Base-by-base conservation (phyloP, 192 early-diverging fungal species). In the Entrophospora sp. region DNA sequence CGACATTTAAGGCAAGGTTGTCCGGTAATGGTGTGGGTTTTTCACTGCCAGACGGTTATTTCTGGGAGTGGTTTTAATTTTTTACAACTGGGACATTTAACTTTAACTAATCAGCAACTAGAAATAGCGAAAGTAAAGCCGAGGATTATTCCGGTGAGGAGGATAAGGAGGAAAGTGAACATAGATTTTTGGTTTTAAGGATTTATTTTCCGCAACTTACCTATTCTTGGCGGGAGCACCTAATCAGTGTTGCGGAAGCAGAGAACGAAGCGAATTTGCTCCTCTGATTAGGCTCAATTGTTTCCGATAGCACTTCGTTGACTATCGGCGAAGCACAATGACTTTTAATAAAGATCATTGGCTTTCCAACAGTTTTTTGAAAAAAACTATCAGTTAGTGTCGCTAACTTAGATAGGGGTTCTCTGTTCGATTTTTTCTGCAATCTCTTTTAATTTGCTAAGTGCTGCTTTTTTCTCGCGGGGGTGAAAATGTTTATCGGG, bases 211-310 rank as follows among this genome's bases (percentile, higher is more conserved):
- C 20, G 5, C 6, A 49, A 6, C n/a, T n/a, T 22, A n/a, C 48
- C 7, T 24, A 6, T 20, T 49, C 7, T n/a, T 7, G 48, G 48
- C 12, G 20, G 9, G 48, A 49, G 9, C 20, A 49, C 48, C 48
- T 49, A 49, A 22, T 49, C 48, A 49, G 48, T 6, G 9, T 7
- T 6, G 5, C 48, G 18, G 20, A 7, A 22, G 20, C 6, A 7
- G 48, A 49, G 48, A 49, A 49, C 20, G 48, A 5, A 22, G 48
- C 6, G 5, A n/a, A 10, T 49, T 49, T 20, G 18, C 12, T 49
- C 48, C 48, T 6, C 48, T 49, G 20, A 49, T 22, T 49, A 49
- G 48, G 48, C 48, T 49, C 48, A 49, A n/a, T 10, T 49, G 48
- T 49, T 49, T 49, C 48, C 48, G 24, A n/a, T n/a, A 49, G 6